phyloP scores from a whole-genome alignment of 208 protist genomes.

The Trypanosoma brucei region DNA sequence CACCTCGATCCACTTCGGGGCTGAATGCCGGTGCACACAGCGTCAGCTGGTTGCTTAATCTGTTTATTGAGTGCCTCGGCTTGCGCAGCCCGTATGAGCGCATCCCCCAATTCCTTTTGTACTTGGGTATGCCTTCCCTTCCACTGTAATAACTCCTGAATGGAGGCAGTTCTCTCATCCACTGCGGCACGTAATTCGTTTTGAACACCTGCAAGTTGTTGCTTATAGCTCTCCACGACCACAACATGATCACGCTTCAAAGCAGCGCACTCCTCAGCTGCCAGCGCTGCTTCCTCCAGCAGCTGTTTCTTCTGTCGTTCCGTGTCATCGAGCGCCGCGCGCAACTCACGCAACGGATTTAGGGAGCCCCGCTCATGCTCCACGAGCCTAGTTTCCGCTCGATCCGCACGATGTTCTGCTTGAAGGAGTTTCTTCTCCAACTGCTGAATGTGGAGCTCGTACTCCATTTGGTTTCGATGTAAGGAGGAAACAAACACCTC shows the following conservation, averaged over 20 bases:
- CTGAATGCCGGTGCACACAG: not conserved
- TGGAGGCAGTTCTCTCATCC: slow-evolving; percentile 3
- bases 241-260: slow-evolving; percentile 5
- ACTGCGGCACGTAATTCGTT: slow-evolving; percentile 12
- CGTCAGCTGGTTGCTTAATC: slow-evolving; percentile 5
- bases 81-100: slow-evolving; percentile 7
- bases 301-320: slow-evolving; percentile 24
- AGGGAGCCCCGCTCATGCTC: slow-evolving; percentile 43
- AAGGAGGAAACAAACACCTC: slow-evolving; percentile 40
- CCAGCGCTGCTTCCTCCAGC: slow-evolving; percentile 11
- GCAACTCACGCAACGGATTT: slow-evolving; percentile 44
- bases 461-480: slow-evolving; percentile 37
- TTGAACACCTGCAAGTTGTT: slow-evolving; percentile 13
- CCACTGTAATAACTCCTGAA: slow-evolving; percentile 12
- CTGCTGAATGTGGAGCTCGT: slow-evolving; percentile 38
- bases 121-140: slow-evolving; percentile 3
- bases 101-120: slow-evolving; percentile 4
- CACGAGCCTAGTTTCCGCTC: slow-evolving; percentile 50
- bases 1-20: not conserved
- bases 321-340: slow-evolving; percentile 49
- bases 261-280: slow-evolving; percentile 13
- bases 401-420: slow-evolving; percentile 44
- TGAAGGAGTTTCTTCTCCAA: slow-evolving; percentile 51
- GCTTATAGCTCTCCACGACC: slow-evolving; percentile 11
- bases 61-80: slow-evolving; percentile 21